Percentiles rank a stretch among this genome's conserved stretches.
Evolutionary conservation across 2,329 filamentous ascomycete genomes (phyloP).

Genomic region (Myriangium duriaei): DNA sequence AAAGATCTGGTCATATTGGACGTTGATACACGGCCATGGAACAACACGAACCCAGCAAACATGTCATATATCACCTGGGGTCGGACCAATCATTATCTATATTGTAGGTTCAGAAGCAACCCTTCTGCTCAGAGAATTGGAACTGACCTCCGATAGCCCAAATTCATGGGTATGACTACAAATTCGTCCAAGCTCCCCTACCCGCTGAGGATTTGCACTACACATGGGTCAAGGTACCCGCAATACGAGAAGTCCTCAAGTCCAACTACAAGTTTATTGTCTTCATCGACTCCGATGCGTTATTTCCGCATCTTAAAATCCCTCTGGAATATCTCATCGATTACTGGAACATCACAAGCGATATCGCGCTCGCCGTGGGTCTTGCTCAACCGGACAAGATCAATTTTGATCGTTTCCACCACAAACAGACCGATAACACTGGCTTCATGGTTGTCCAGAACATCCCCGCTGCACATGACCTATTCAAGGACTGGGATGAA

Average conservation of each 20-base stretch:
- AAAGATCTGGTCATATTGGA: constrained; percentile 1
- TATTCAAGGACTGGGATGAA: constrained; percentile 22
- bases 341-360: constrained; percentile 30
- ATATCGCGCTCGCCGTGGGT: constrained; percentile 28
- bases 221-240: constrained; percentile 35
- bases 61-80: constrained; percentile 1
- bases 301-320: constrained; percentile 30
- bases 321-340: constrained; percentile 39
- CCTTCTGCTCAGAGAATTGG: background rate
- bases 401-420: constrained; percentile 29
- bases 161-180: constrained; percentile 40
- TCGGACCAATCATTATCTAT: constrained; percentile 26
- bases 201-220: constrained; percentile 30
- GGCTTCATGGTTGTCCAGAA: constrained; percentile 34
- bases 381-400: constrained; percentile 32
- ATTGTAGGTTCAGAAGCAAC: constrained; percentile 16
- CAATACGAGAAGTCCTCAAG: constrained; percentile 20
- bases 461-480: constrained; percentile 20
- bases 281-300: constrained; percentile 34
- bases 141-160: constrained; percentile 20
- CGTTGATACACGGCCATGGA: constrained; percentile 3
- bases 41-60: background rate
- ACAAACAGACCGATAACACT: constrained; percentile 27
- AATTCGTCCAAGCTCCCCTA: constrained; percentile 32
- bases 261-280: constrained; percentile 31